Percentiles rank a stretch among this genome's conserved stretches.
Conservation (phyloP, 2,329 filamentous ascomycete species). For the Verticillium alfalfae region DNA sequence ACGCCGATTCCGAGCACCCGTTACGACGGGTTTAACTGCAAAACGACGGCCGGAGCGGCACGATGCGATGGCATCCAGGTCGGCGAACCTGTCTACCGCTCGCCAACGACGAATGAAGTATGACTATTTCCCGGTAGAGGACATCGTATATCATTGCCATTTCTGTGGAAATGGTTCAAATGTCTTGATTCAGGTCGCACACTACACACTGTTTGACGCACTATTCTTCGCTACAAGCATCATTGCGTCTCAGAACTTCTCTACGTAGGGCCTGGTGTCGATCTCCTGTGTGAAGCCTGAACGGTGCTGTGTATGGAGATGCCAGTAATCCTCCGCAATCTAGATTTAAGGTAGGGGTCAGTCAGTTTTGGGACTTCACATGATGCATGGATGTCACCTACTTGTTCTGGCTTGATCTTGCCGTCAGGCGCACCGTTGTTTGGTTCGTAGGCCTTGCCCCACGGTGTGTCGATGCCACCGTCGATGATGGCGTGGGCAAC, state of each 20-base stretch:
- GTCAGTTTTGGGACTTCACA: conserved; percentile 7
- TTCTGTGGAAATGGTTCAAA: neutral
- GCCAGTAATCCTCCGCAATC: conserved; percentile 86
- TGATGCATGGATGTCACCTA: conserved; percentile 39
- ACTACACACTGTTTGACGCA: neutral
- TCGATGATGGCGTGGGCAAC: conserved; percentile 80
- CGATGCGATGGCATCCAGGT: conserved; percentile 6
- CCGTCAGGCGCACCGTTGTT: conserved; percentile 44
- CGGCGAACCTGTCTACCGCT: conserved; percentile 11
- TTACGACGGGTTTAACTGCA: conserved; percentile 5
- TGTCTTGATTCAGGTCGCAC: neutral
- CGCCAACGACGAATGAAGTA: conserved; percentile 12
- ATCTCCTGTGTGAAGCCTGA: conserved; percentile 78
- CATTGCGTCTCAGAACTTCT: conserved; percentile 55
- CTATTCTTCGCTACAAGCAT: too few species aligned
- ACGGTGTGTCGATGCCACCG: conserved; percentile 76
- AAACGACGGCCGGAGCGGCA: conserved; percentile 5
- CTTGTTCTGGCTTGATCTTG: conserved; percentile 70
- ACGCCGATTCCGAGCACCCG: conserved; percentile 14
- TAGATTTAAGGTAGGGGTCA: conserved; percentile 23
- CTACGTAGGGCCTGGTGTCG: conserved; percentile 73
- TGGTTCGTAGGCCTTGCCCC: conserved; percentile 47
- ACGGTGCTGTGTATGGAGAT: conserved; percentile 72
- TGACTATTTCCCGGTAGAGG: conserved; percentile 8
- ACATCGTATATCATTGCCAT: neutral